phyloP scores from a whole-genome alignment of 495 filamentous ascomycete species.

The Aspergillus wentii region DNA sequence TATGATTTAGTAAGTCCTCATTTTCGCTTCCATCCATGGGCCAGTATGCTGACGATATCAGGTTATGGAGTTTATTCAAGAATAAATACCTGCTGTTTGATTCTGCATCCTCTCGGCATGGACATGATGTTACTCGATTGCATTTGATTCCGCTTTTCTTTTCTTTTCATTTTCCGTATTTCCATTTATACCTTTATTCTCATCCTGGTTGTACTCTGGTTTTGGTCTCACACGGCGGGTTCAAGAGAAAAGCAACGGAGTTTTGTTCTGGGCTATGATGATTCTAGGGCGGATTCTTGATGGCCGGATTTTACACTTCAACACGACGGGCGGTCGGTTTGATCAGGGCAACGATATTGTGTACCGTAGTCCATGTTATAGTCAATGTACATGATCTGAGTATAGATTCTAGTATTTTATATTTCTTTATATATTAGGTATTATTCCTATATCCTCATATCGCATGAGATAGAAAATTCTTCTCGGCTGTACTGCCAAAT shows the following conservation, averaged over 20 bases:
- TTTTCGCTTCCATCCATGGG: not conserved
- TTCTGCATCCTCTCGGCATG: conserved; percentile 21
- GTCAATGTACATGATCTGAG: conserved; percentile 21
- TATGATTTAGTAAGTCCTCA: conserved; percentile 46
- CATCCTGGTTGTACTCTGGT: conserved; percentile 12
- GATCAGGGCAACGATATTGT: conserved; percentile 17
- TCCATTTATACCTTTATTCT: conserved; percentile 20
- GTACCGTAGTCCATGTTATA: conserved; percentile 16
- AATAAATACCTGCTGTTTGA: conserved; percentile 8
- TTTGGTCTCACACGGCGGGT: conserved; percentile 16
- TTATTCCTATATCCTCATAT: no score
- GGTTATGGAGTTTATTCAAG: conserved; percentile 29
- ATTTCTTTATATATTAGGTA: no score
- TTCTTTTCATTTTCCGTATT: conserved; percentile 16
- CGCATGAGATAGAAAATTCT: no score
- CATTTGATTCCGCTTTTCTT: conserved; percentile 5
- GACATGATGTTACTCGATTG: conserved; percentile 10
- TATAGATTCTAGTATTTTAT: no score
- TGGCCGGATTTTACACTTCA: conserved; percentile 11
- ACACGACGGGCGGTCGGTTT: conserved; percentile 8
- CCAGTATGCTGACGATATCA: conserved; percentile 11
- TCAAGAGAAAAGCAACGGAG: conserved; percentile 26
- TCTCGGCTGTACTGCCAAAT: no score
- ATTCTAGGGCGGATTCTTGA: conserved; percentile 8
- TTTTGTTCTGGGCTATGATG: conserved; percentile 23